Evolutionary conservation across 148 eudicot genomes (phyloP), one percentile per base, ranked within the genome.

Genomic region (Chenopodium suecicum): DNA sequence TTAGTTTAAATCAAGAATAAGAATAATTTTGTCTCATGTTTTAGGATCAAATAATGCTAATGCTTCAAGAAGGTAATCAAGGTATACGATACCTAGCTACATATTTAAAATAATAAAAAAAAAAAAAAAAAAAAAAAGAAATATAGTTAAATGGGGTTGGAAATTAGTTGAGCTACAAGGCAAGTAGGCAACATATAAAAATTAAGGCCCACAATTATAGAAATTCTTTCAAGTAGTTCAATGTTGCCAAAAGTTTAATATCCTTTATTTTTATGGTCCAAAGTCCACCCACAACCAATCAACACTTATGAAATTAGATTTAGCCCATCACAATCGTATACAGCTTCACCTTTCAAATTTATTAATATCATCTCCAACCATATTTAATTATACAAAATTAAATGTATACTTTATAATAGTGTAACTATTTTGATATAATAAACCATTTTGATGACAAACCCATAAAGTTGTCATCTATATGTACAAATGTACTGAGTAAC

Each of bases 111-210:
- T 17, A 2, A 50, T 9, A 27, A 27, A 27, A 27, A 27, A 27
- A 27, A 27, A 27, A 27, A 27, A 27, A 27, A 27, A 27, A 27
- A 56, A 56, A 56, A 56, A 17, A 56, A 4, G 62, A 4, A 56
- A 12, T 9, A 50, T 50, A 10, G 54, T 50, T 50, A 11, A 11
- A 11, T 1, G 16, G 48, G 79, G 69, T 37, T 65, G 20, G 14
- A 63, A 64, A 78, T 62, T 78, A 82, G 77, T 70, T 72, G 81
- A 72, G 71, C 81, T 17, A 54, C 64, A 77, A 10, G 25, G 64
- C 2, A 16, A 54, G 64, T 63, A 10, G 19, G 64, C 4, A 16
- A 32, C 65, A 60, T 54, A 17, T n/a, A 34, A 31, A 31, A 16
- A 58, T 6, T 62, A 56, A 56, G 22, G 62, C 17, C 62, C 62